Evolutionary conservation across 805 yeast species (phyloP).

Genomic region (Suhomyces faveliae): DNA sequence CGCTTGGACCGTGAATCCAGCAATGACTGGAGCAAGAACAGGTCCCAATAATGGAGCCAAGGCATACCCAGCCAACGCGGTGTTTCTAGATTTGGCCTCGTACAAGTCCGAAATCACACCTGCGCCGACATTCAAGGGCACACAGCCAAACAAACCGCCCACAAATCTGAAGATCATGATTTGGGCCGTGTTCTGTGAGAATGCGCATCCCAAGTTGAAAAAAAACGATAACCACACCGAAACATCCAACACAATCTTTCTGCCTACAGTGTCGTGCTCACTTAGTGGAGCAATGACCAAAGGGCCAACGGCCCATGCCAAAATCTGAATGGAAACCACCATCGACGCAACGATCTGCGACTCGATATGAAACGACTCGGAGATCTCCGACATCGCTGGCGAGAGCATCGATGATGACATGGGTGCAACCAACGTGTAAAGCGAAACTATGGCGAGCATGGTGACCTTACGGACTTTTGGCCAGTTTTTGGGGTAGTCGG

Average conservation of each 20-base stretch:
- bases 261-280: conserved; percentile 57
- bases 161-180: conserved; percentile 58
- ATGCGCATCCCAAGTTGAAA: conserved; percentile 61
- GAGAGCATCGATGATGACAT: conserved; percentile 61
- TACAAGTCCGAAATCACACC: conserved; percentile 66
- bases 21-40: conserved; percentile 56
- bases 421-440: conserved; percentile 60
- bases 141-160: conserved; percentile 67
- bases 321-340: conserved; percentile 62
- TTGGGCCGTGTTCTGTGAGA: conserved; percentile 57
- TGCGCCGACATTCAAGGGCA: conserved; percentile 68
- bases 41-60: conserved; percentile 71
- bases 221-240: conserved; percentile 49
- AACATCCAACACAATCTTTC: conserved; percentile 52
- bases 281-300: conserved; percentile 64
- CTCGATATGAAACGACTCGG: conserved; percentile 43
- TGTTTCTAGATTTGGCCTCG: conserved; percentile 49
- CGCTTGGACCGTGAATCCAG: conserved; percentile 55
- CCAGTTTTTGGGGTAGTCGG: conserved; percentile 64
- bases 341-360: conserved; percentile 45
- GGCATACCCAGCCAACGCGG: conserved; percentile 58
- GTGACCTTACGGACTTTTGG: conserved; percentile 35
- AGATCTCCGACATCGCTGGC: conserved; percentile 55
- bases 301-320: conserved; percentile 71
- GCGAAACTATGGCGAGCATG: conserved; percentile 47